Conservation (phyloP, 139 green algal genomes). For the Volvox reticuliferus region DNA sequence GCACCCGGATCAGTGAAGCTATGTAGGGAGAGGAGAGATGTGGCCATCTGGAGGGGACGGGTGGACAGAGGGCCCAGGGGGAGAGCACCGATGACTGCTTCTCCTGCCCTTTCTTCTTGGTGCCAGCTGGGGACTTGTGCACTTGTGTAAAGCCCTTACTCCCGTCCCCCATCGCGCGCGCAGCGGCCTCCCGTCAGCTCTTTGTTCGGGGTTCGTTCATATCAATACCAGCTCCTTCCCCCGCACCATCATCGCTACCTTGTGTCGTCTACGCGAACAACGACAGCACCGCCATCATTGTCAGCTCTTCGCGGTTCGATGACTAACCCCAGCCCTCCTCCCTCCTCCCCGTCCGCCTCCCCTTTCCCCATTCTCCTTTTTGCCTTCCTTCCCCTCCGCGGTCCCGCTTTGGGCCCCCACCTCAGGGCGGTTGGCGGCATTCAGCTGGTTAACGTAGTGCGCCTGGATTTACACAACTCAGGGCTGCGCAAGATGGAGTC, state of each 20-base stretch:
- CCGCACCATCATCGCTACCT: too few relatives aligned
- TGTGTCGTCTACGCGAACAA: not conserved
- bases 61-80: not conserved
- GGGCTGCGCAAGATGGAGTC: constrained; percentile 61
- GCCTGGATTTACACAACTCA: constrained; percentile 72
- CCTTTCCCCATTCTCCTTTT: not conserved
- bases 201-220: too few relatives aligned
- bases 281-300: not conserved
- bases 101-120: too few relatives aligned
- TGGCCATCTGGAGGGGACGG: not conserved
- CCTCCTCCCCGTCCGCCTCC: not conserved
- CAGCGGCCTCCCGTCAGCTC: too few relatives aligned
- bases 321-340: not conserved
- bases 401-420: not conserved
- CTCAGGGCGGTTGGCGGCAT: constrained; percentile 18
- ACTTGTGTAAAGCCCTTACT: too few relatives aligned
- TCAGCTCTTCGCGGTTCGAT: too few relatives aligned
- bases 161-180: too few relatives aligned
- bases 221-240: too few relatives aligned
- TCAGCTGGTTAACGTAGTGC: constrained; percentile 52
- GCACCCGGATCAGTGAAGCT: not conserved
- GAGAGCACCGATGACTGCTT: not conserved
- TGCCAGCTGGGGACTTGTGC: too few relatives aligned
- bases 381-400: not conserved
- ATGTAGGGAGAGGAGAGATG: not conserved